Base-by-base conservation (phyloP, 2,329 filamentous ascomycete genomes). In the Diaporthe citriasiana region DNA sequence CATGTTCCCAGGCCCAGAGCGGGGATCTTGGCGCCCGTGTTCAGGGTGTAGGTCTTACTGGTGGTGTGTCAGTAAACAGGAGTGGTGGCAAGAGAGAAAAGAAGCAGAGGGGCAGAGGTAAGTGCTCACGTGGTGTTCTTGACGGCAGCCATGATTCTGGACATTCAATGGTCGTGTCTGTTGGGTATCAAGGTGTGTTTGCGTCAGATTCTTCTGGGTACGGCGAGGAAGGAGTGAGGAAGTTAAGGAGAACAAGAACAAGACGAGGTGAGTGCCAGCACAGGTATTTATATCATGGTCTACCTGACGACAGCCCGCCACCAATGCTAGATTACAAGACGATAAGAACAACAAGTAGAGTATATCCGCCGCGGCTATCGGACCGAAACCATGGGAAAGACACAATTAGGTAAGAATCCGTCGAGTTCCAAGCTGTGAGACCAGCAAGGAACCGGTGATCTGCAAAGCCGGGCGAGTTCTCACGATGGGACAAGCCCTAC, bases 1-100 rank as follows among this genome's bases (percentile, higher is more conserved):
- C 93, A 95, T 72, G 94, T 95, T 73, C 94, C 94, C 59, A 95
- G 88, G 75, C 93, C 93, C 77, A 95, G 83, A 78, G 92, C 91
- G 73, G 93, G 93, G 75, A 97, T 97, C 84, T 94, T 92, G 82
- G 89, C 92, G 74, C 94, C 94, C 71, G 91, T 92, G 85, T 94
- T 93, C 82, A 94, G 90, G 78, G 89, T 91, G 81, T 92, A 93
- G 79, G 90, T 89, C 79, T 87, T 88, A 75, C 85, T 85, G 71
- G 75, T 33, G 53, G 15, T 30, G 30, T n/a, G 17, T 55, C 15
- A 68, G 63, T 22, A 35, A 51, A 30, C 5, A 10, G 17, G 27
- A 6, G 27, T 47, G 19, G n/a, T 47, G 19, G n/a, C 1, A 27
- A 22, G 9, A 12, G 13, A 25, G 33, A n/a, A n/a, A 12, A 22